Evolutionary conservation across 345 rosid genomes (phyloP).

Genomic region (Moricandia moricandioides): DNA sequence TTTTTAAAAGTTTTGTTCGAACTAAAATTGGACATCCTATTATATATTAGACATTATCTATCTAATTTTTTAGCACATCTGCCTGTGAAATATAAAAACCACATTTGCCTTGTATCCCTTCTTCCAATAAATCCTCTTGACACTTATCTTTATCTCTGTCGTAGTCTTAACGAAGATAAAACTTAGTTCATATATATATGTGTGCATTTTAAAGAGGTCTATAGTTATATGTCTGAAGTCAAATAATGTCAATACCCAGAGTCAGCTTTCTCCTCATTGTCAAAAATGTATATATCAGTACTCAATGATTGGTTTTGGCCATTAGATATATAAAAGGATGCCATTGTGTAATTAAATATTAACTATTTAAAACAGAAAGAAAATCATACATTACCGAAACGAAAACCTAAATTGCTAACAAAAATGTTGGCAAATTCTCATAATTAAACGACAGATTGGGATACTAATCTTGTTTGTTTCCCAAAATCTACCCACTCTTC

Average conservation of each 20-base stretch:
- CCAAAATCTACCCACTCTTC: not conserved
- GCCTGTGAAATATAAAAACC: too few relatives aligned
- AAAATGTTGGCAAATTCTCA: not conserved
- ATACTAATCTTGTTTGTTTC: conserved; percentile 4
- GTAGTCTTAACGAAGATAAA: too few relatives aligned
- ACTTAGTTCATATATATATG: not conserved
- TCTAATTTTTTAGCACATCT: too few relatives aligned
- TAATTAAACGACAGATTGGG: not conserved
- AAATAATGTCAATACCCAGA: conserved; percentile 11
- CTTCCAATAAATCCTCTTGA: too few relatives aligned
- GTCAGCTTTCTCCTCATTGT: not conserved
- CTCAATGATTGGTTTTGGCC: conserved; percentile 13
- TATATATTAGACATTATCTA: too few relatives aligned
- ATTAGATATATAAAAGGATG: not conserved
- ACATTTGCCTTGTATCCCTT: too few relatives aligned
- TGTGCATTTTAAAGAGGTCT: not conserved
- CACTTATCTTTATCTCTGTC: too few relatives aligned
- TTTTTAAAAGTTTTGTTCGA: too few relatives aligned
- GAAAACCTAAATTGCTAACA: conserved; percentile 10
- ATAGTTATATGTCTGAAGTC: not conserved
- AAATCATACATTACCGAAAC: not conserved
- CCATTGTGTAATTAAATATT: not conserved
- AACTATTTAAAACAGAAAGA: not conserved
- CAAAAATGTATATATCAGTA: not conserved
- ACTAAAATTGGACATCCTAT: too few relatives aligned